A percentile compares a stretch with the other conserved stretches of the same genome.
Conservation (phyloP, 1,284 basidiomycete genomes). For the Malassezia pachydermatis region DNA sequence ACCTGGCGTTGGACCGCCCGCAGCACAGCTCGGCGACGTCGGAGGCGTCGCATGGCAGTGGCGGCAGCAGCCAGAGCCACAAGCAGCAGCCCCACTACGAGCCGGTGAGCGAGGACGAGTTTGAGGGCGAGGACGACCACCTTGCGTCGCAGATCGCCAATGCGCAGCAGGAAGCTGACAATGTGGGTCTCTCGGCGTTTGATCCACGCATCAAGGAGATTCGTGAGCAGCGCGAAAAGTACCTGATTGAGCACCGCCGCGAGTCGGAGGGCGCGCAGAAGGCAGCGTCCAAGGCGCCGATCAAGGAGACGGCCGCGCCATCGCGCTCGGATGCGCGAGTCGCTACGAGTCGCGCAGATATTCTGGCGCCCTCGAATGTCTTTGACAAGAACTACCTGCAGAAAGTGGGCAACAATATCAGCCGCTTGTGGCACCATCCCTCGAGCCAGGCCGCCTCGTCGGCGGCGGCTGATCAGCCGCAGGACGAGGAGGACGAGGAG, state of each 20-base stretch:
- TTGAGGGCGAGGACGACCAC: slow-evolving; percentile 34
- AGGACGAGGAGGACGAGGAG: slow-evolving; percentile 48
- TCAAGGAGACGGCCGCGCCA: slow-evolving; percentile 14
- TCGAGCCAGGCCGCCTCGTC: slow-evolving; percentile 17
- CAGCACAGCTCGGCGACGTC: slow-evolving; percentile 28
- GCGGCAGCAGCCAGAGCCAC: slow-evolving; percentile 7
- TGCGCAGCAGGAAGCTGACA: slow-evolving; percentile 36
- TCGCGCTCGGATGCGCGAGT: slow-evolving; percentile 17
- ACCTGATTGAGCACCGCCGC: slow-evolving; percentile 35
- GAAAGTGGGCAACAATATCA: slow-evolving; percentile 43
- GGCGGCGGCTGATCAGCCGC: slow-evolving; percentile 22
- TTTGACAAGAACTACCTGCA: slow-evolving; percentile 44
- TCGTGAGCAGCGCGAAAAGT: slow-evolving; percentile 39
- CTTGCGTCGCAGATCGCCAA: slow-evolving; percentile 24
- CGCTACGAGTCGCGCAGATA: slow-evolving; percentile 30
- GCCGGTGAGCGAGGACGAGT: slow-evolving; percentile 46
- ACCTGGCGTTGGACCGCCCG: slow-evolving; percentile 41
- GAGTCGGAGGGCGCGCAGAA: slow-evolving; percentile 36
- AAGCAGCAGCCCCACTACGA: slow-evolving; percentile 33
- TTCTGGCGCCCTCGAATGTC: slow-evolving; percentile 37
- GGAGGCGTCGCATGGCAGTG: slow-evolving; percentile 26
- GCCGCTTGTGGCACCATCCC: slow-evolving; percentile 34
- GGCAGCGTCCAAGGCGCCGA: slow-evolving; percentile 17
- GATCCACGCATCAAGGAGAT: slow-evolving; percentile 42
- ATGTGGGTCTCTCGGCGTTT: slow-evolving; percentile 36